phyloP scores from a whole-genome alignment of 257 asterid species.

The Solanum infundibuliforme region DNA sequence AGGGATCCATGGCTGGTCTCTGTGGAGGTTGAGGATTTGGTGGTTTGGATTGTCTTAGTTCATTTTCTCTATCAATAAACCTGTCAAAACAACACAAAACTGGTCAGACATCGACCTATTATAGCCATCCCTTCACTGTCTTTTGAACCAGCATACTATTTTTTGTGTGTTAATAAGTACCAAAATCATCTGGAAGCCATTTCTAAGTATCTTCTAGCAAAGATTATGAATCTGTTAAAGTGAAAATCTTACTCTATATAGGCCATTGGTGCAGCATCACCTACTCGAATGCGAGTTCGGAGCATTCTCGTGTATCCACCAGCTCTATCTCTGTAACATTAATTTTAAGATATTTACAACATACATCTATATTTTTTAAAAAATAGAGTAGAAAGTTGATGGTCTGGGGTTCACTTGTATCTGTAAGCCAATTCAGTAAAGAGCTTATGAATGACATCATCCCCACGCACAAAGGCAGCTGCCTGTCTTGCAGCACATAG shows the following conservation, averaged over 20 bases:
- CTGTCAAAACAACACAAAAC: constrained; percentile 18
- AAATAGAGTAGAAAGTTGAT: background rate
- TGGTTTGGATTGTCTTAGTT: constrained; percentile 79
- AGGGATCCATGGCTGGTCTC: constrained; percentile 74
- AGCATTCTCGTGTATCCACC: constrained; percentile 98
- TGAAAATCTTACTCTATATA: constrained; percentile 62
- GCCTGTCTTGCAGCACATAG: constrained; percentile 85
- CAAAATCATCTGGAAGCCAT: background rate
- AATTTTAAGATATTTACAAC: background rate
- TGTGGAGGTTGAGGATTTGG: constrained; percentile 66
- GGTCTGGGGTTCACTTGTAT: constrained; percentile 57
- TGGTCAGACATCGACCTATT: background rate
- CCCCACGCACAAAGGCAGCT: constrained; percentile 90
- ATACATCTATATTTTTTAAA: background rate
- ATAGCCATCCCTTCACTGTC: background rate
- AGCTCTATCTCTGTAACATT: constrained; percentile 35
- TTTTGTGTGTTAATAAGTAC: background rate
- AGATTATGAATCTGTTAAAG: background rate
- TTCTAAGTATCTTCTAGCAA: background rate
- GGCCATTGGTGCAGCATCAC: constrained; percentile 95
- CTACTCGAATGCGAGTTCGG: constrained; percentile 80
- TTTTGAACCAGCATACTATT: background rate
- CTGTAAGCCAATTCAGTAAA: constrained; percentile 89
- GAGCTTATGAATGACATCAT: constrained; percentile 83
- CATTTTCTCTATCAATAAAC: constrained; percentile 91